Conservation (phyloP, 768 basidiomycete genomes). For the Sarcodon aspratus region DNA sequence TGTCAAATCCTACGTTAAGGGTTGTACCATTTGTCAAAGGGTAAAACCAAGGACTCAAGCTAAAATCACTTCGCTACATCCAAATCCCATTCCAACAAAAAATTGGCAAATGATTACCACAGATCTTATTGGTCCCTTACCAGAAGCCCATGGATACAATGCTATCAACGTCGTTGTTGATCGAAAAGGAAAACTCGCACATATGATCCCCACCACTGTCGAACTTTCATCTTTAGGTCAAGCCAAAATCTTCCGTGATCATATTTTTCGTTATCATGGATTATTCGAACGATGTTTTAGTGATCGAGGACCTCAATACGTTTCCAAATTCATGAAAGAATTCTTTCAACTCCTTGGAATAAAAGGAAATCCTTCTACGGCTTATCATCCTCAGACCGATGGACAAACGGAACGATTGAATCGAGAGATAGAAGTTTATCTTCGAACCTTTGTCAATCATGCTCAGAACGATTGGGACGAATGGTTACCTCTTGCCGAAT, state of each 20-base stretch:
- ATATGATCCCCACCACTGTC: too few species aligned
- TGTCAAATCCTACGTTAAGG: slow-evolving; percentile 1
- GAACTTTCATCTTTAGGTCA: slow-evolving; percentile 9
- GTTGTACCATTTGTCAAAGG: slow-evolving; percentile 1
- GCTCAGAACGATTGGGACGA: slow-evolving; percentile 23
- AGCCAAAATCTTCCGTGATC: slow-evolving; percentile 6
- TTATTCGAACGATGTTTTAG: slow-evolving; percentile 1
- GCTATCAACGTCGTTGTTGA: slow-evolving; percentile 1
- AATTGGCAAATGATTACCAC: slow-evolving; percentile 7
- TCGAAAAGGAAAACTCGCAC: too few species aligned
- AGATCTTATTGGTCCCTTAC: slow-evolving; percentile 6
- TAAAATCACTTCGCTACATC: background rate
- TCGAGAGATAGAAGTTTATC: slow-evolving; percentile 26
- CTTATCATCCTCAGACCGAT: slow-evolving; percentile 32
- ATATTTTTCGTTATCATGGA: slow-evolving; percentile 7
- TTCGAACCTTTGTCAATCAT: slow-evolving; percentile 20
- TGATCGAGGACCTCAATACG: slow-evolving; percentile 14
- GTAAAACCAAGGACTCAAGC: background rate
- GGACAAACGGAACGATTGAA: slow-evolving; percentile 30
- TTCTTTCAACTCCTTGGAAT: slow-evolving; percentile 21
- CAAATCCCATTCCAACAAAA: slow-evolving; percentile 2
- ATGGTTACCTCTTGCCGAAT: slow-evolving; percentile 20
- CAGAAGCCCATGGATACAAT: slow-evolving; percentile 4
- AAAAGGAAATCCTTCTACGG: slow-evolving; percentile 21
- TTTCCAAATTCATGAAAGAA: slow-evolving; percentile 18